Evolutionary conservation across 805 yeast species (phyloP), one percentile per base, ranked within the genome.

Genomic region (Candida germanica): DNA sequence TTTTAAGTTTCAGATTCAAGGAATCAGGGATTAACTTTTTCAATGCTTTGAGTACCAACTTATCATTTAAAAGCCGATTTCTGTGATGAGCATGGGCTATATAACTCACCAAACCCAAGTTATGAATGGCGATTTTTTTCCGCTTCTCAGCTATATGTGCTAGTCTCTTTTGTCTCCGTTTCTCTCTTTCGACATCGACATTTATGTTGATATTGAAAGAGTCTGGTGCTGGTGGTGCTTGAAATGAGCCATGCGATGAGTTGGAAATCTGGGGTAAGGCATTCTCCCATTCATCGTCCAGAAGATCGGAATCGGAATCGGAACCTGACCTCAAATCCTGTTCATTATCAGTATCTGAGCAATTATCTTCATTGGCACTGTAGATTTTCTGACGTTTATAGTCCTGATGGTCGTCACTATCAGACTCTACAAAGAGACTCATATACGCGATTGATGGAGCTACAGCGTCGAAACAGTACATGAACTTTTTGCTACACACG

Each of bases 11-110:
- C 9, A 31, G 27, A 11, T 44, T 19, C 9, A 59, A 33, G 7
- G 47, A 28, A 2, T 44, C 40, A 1, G 66, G 66, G 9, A 60
- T 42, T 6, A 54, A 29, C 28, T 51, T 57, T 35, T 50, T 56
- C 12, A 61, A 29, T 11, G 34, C 26, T 33, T 48, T 57, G 5
- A 36, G 47, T 5, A 58, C 52, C 18, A 29, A 38, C n/a, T 33
- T 31, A 25, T 44, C 23, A 6, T 48, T 48, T 3, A 61, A 36
- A 38, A 51, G 44, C 5, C 34, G 26, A 31, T 60, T 60, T 26
- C 66, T 30, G 17, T 33, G 24, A 13, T 33, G 32, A 1, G 48
- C 55, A 42, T 50, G 54, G 9, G 44, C 29, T 31, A 54, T 47
- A 32, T 56, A 60, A 2, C 52, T 22, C 3, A 48, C 41, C 40